A percentile compares a stretch with the other conserved stretches of the same genome.
These are phyloP conservation scores for Saccharum spontaneum DNA, from an alignment of 176 grass and related monocot species.

Conservation along the genomic window DNA sequence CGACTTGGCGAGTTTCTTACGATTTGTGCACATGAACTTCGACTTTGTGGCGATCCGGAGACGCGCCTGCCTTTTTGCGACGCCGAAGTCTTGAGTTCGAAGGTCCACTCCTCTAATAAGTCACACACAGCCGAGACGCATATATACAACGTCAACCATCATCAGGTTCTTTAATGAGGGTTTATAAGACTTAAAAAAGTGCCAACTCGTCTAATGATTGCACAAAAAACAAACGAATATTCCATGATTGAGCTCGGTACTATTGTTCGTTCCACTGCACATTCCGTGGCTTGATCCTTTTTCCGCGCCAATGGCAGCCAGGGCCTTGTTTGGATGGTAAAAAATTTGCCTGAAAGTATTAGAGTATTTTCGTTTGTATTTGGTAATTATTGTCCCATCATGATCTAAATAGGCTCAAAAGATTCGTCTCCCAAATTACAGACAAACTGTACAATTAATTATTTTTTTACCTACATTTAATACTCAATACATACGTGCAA, in stretches of 20 bases:
- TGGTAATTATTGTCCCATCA: too few species aligned
- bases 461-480: too few species aligned
- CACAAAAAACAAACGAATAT: not conserved
- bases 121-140: not conserved
- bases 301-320: not conserved
- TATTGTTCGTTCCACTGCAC: not conserved
- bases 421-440: too few species aligned
- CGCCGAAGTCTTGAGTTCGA: not conserved
- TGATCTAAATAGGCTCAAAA: too few species aligned
- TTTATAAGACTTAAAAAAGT: not conserved
- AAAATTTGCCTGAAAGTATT: too few species aligned
- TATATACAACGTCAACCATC: conserved; percentile 1
- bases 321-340: too few species aligned
- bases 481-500: too few species aligned
- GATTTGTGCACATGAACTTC: conserved; percentile 3
- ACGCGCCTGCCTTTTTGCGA: not conserved
- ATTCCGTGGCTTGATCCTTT: conserved; percentile 1
- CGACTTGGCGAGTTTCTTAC: not conserved
- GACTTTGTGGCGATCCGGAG: not conserved
- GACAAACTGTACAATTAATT: too few species aligned
- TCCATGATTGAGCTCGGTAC: not conserved
- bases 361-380: too few species aligned
- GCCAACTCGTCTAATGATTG: conserved; percentile 20
- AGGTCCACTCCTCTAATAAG: not conserved
- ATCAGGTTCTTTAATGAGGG: not conserved